Evolutionary conservation across 148 eudicot genomes (phyloP).

Genomic region (Pharnaceum exiguum): DNA sequence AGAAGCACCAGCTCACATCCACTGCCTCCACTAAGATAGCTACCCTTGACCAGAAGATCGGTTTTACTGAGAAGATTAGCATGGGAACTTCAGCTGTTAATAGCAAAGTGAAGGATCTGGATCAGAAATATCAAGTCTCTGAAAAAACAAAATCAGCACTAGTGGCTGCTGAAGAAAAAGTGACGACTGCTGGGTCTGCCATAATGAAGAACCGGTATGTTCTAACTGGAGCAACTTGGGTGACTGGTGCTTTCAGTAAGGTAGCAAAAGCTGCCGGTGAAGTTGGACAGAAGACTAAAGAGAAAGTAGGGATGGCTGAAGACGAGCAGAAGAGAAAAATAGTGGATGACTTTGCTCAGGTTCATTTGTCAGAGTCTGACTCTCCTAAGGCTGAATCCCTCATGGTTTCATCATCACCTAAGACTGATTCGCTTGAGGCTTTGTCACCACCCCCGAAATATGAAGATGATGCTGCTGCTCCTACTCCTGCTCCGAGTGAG

Average conservation of each 20-base stretch:
- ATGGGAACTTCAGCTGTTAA: conserved; percentile 74
- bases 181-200: conserved; percentile 78
- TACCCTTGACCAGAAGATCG: conserved; percentile 79
- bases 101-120: conserved; percentile 82
- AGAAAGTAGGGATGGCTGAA: conserved; percentile 74
- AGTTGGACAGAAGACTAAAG: conserved; percentile 81
- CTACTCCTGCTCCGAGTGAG: conserved; percentile 37
- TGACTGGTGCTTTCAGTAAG: conserved; percentile 66
- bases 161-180: conserved; percentile 73
- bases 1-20: conserved; percentile 76
- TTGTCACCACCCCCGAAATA: no score
- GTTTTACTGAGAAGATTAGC: conserved; percentile 79
- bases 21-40: conserved; percentile 81
- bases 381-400: conserved; percentile 37
- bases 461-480: no score
- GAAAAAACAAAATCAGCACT: conserved; percentile 86
- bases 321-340: conserved; percentile 71
- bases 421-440: no score
- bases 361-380: conserved; percentile 72
- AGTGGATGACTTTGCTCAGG: conserved; percentile 70
- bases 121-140: conserved; percentile 82
- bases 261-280: conserved; percentile 89
- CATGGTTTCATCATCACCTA: background rate
- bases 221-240: conserved; percentile 74
- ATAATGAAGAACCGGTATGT: conserved; percentile 93